Conservation (phyloP, 2,329 filamentous ascomycete species). For the Monilinia aucupariae region DNA sequence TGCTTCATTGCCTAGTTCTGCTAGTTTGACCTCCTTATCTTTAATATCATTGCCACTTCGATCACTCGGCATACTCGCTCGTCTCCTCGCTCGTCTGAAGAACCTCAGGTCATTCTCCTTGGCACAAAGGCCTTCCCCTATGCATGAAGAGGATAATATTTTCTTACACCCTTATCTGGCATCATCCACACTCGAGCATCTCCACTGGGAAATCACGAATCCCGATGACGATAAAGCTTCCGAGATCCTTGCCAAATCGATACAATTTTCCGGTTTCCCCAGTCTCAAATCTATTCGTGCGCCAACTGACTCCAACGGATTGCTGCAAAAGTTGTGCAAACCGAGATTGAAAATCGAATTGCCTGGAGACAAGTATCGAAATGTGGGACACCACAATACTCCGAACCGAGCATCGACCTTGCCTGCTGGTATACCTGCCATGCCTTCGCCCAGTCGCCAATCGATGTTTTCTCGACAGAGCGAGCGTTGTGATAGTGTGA, state of each 20-base stretch:
- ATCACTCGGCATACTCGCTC: slow-evolving; percentile 51
- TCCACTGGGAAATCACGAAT: slow-evolving; percentile 58
- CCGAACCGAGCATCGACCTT: slow-evolving; percentile 22
- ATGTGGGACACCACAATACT: slow-evolving; percentile 27
- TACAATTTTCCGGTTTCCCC: slow-evolving; percentile 58
- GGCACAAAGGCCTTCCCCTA: slow-evolving; percentile 49
- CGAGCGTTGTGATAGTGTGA: slow-evolving; percentile 1
- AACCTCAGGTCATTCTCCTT: slow-evolving; percentile 47
- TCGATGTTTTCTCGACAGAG: slow-evolving; percentile 14
- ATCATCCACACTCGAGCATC: slow-evolving; percentile 45
- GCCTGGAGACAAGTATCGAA: slow-evolving; percentile 29
- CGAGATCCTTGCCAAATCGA: slow-evolving; percentile 57
- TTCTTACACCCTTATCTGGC: slow-evolving; percentile 62
- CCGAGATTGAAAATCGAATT: slow-evolving; percentile 31
- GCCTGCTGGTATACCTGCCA: slow-evolving; percentile 14
- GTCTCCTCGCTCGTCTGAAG: slow-evolving; percentile 51
- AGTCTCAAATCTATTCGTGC: slow-evolving; percentile 53
- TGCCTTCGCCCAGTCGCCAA: slow-evolving; percentile 19
- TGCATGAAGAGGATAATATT: slow-evolving; percentile 50
- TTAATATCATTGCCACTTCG: slow-evolving; percentile 53
- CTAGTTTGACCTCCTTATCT: slow-evolving; percentile 45
- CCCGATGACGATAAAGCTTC: slow-evolving; percentile 46
- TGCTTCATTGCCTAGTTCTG: slow-evolving; percentile 45
- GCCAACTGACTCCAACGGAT: slow-evolving; percentile 63
- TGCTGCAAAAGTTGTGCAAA: slow-evolving; percentile 63